Conservation (phyloP, 768 basidiomycete genomes). For the Tylopilus intermedius region DNA sequence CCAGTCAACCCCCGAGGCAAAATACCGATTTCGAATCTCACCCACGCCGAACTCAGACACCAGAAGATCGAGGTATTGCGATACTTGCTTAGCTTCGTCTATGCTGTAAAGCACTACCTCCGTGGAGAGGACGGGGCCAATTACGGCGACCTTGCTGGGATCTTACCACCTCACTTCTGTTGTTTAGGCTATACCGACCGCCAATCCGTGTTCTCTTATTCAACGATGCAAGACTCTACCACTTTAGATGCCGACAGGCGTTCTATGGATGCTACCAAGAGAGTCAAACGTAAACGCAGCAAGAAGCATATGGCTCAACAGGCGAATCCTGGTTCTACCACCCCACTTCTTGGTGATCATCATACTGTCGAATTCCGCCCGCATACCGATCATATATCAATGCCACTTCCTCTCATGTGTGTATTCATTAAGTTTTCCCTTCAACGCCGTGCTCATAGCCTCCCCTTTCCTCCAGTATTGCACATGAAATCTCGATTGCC, state of each 20-base stretch:
- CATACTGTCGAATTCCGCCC: slow-evolving; percentile 58
- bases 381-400: slow-evolving; percentile 51
- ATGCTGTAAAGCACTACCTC: slow-evolving; percentile 74
- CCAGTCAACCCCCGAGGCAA: slow-evolving; percentile 47
- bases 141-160: slow-evolving; percentile 59
- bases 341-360: slow-evolving; percentile 61
- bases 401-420: slow-evolving; percentile 81
- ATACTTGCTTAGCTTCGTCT: slow-evolving; percentile 64
- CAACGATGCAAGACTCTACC: slow-evolving; percentile 33
- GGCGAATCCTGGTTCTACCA: slow-evolving; percentile 34
- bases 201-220: slow-evolving; percentile 36
- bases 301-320: slow-evolving; percentile 40
- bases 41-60: slow-evolving; percentile 49
- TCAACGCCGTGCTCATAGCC: neutral
- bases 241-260: slow-evolving; percentile 27
- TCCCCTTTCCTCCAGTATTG: slow-evolving; percentile 47
- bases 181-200: slow-evolving; percentile 37
- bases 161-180: slow-evolving; percentile 60
- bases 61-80: slow-evolving; percentile 69
- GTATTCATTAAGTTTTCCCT: slow-evolving; percentile 16
- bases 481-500: slow-evolving; percentile 68
- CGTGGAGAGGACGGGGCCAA: slow-evolving; percentile 77
- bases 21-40: slow-evolving; percentile 42
- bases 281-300: slow-evolving; percentile 67
- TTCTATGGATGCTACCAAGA: slow-evolving; percentile 54